Evolutionary conservation across 2,329 filamentous ascomycete species (phyloP).

Genomic region (Diaporthe amygdali): DNA sequence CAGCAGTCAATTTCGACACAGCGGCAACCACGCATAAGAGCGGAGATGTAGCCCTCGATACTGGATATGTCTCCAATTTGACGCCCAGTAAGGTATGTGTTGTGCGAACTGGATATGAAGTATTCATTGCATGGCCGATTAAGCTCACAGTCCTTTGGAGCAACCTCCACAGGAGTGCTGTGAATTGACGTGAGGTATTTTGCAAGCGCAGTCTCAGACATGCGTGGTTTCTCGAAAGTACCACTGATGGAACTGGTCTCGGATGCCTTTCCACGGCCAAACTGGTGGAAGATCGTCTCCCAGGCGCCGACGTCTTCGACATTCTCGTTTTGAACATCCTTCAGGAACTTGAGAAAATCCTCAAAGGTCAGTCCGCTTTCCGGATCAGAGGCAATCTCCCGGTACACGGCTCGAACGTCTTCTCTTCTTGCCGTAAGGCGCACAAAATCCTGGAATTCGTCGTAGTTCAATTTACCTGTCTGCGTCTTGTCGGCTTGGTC

Average conservation of each 20-base stretch:
- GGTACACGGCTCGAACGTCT: constrained; percentile 79
- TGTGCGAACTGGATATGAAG: constrained; percentile 98
- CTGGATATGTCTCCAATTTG: constrained; percentile 91
- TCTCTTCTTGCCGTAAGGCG: constrained; percentile 81
- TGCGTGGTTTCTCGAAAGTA: constrained; percentile 57
- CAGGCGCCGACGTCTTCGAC: constrained; percentile 71
- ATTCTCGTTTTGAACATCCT: constrained; percentile 76
- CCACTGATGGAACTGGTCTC: constrained; percentile 36
- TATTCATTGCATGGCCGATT: constrained; percentile 94
- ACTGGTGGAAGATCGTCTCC: constrained; percentile 75
- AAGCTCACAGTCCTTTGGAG: constrained; percentile 67
- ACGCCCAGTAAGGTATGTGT: constrained; percentile 92
- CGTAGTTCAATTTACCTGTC: constrained; percentile 73
- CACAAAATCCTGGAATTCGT: constrained; percentile 85
- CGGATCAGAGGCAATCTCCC: constrained; percentile 60
- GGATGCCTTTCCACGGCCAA: constrained; percentile 54
- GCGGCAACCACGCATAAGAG: constrained; percentile 85
- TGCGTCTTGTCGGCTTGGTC: constrained; percentile 69
- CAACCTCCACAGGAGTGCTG: constrained; percentile 70
- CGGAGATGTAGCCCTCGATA: constrained; percentile 91
- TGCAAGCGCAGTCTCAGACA: constrained; percentile 81
- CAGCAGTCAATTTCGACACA: constrained; percentile 98
- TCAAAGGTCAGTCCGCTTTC: constrained; percentile 70
- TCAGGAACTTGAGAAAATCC: constrained; percentile 80
- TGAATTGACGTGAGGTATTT: constrained; percentile 76